Evolutionary conservation across 345 rosid species (phyloP).

Genomic region (Salix brachista): DNA sequence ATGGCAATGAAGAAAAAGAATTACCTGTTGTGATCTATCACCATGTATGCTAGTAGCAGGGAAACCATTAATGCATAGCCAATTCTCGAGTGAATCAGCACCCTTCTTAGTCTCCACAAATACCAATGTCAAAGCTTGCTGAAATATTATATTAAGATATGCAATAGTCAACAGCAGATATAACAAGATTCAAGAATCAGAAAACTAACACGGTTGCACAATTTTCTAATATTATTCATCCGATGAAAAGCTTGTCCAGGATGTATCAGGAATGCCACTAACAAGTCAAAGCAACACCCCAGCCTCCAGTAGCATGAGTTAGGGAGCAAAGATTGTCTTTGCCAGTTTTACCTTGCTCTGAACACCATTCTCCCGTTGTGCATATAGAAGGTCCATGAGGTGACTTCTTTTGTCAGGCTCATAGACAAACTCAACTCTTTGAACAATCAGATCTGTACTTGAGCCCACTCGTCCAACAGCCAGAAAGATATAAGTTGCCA

Average conservation of each 20-base stretch:
- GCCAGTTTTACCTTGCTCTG: slow-evolving; percentile 62
- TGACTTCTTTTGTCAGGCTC: slow-evolving; percentile 98
- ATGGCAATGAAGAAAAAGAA: background rate
- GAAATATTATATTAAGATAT: slow-evolving; percentile 17
- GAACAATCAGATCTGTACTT: slow-evolving; percentile 94
- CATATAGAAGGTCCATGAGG: slow-evolving; percentile 98
- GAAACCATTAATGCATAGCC: slow-evolving; percentile 81
- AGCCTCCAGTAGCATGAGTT: background rate
- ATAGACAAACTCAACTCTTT: slow-evolving; percentile 91
- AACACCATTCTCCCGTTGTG: slow-evolving; percentile 74
- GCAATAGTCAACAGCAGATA: background rate
- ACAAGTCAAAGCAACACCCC: background rate
- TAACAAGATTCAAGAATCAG: background rate
- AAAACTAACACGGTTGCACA: background rate
- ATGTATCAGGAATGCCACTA: background rate
- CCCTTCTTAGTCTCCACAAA: slow-evolving; percentile 99
- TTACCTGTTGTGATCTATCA: slow-evolving; percentile 85
- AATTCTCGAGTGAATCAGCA: slow-evolving; percentile 88
- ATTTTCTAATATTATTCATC: background rate
- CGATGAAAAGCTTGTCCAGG: background rate
- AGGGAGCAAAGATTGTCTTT: background rate
- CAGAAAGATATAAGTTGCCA: slow-evolving; percentile 71
- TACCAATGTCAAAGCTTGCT: slow-evolving; percentile 94
- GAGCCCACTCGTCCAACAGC: slow-evolving; percentile 99
- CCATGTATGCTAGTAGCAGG: slow-evolving; percentile 97